Percentiles rank a stretch among this genome's conserved stretches.
Conservation (phyloP, 331 rosid genomes). For the Quercus tomentella region DNA sequence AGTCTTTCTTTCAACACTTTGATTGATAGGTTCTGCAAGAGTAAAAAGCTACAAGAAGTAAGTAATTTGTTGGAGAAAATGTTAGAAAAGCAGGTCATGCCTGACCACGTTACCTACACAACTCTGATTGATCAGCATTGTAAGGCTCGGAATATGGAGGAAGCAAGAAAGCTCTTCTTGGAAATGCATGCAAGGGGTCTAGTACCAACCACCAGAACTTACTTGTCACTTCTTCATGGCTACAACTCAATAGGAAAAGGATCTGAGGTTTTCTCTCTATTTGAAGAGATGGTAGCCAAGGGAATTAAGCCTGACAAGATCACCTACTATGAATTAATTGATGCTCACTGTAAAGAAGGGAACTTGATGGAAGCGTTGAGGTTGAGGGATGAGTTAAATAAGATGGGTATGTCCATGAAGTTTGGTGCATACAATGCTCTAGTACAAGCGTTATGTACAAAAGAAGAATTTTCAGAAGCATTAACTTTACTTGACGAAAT, state of each 20-base stretch:
- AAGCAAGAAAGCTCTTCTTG: conserved; percentile 43
- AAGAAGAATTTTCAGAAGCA: conserved; percentile 9
- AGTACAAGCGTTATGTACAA: conserved; percentile 14
- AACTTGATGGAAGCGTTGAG: conserved; percentile 28
- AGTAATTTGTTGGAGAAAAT: conserved; percentile 33
- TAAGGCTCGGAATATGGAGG: conserved; percentile 31
- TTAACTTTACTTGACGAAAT: conserved; percentile 28
- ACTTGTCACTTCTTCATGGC: conserved; percentile 39
- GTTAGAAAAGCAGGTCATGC: conserved; percentile 32
- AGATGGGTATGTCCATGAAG: conserved; percentile 27
- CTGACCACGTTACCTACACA: conserved; percentile 35
- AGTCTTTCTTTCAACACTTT: conserved; percentile 36
- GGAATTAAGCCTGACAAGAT: conserved; percentile 40
- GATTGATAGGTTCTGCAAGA: conserved; percentile 44
- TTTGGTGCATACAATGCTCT: conserved; percentile 17
- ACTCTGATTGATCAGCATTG: conserved; percentile 36
- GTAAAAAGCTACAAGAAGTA: conserved; percentile 40
- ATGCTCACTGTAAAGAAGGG: conserved; percentile 43
- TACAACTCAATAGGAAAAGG: conserved; percentile 32
- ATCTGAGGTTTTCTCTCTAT: conserved; percentile 35
- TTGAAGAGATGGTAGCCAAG: conserved; percentile 41
- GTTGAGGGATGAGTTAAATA: conserved; percentile 33
- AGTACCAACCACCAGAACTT: conserved; percentile 27
- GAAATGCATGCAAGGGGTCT: conserved; percentile 41
- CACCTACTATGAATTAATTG: conserved; percentile 28